phyloP scores from a whole-genome alignment of 2,329 filamentous ascomycete species.

The Aspergillus ustus region DNA sequence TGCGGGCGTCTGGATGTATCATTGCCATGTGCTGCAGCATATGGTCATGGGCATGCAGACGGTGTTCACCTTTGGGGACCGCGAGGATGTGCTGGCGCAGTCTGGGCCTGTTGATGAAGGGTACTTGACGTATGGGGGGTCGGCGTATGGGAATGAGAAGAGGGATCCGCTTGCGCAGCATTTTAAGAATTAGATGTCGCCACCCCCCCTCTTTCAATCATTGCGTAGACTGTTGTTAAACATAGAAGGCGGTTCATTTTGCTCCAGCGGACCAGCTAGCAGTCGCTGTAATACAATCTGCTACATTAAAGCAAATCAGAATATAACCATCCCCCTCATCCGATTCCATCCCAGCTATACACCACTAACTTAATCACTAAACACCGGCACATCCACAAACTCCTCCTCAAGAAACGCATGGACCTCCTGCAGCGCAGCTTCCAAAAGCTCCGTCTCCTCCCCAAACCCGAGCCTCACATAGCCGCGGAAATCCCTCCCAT shows the following conservation, averaged over 20 bases:
- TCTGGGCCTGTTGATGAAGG: conserved; percentile 42
- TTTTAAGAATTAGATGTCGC: background rate
- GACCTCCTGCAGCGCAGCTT: conserved; percentile 63
- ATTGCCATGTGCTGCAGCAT: conserved; percentile 56
- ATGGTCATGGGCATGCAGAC: conserved; percentile 56
- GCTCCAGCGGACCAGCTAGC: too few species aligned
- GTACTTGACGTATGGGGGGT: conserved; percentile 51
- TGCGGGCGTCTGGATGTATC: conserved; percentile 58
- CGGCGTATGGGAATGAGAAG: conserved; percentile 45
- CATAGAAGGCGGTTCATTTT: background rate
- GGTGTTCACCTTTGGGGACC: conserved; percentile 53
- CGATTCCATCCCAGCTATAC: background rate
- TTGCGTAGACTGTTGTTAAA: background rate
- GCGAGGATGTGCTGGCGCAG: conserved; percentile 40
- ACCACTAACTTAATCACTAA: conserved; percentile 56
- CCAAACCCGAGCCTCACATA: conserved; percentile 78
- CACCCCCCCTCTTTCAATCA: too few species aligned
- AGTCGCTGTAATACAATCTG: background rate
- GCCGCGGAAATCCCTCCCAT: conserved; percentile 66
- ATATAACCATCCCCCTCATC: background rate
- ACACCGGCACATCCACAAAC: conserved; percentile 51
- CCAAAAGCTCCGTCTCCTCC: conserved; percentile 68
- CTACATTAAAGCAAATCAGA: background rate
- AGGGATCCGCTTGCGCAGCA: conserved; percentile 9
- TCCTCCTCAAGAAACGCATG: conserved; percentile 58